Conservation (phyloP, 129 eudicot species). For the Calendula officinalis region DNA sequence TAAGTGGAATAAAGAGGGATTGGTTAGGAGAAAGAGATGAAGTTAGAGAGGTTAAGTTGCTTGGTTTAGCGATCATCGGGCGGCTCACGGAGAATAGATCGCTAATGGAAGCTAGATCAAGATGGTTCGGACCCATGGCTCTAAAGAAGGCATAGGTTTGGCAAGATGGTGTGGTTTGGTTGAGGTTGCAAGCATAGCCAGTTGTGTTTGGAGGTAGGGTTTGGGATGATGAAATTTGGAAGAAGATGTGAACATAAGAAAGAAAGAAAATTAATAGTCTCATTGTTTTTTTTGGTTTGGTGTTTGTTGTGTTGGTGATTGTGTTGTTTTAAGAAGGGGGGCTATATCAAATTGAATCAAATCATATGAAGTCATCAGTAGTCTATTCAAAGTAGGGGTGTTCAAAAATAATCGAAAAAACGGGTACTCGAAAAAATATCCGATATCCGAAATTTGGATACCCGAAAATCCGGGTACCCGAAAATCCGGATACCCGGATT, state of each 20-base stretch:
- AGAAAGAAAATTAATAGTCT: slow-evolving; percentile 30
- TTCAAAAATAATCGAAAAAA: too few relatives aligned
- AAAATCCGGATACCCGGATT: too few relatives aligned
- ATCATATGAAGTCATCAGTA: slow-evolving; percentile 8
- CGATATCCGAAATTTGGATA: too few relatives aligned
- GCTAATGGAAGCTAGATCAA: slow-evolving; percentile 63
- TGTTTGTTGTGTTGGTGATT: slow-evolving; percentile 10
- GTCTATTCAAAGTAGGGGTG: slow-evolving; percentile 20
- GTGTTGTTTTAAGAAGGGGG: slow-evolving; percentile 25
- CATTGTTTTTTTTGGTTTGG: slow-evolving; percentile 29
- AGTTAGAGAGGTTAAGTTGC: slow-evolving; percentile 61
- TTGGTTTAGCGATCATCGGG: slow-evolving; percentile 59
- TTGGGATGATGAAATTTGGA: slow-evolving; percentile 37
- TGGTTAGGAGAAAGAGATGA: slow-evolving; percentile 59
- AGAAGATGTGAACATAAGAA: slow-evolving; percentile 17
- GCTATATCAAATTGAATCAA: slow-evolving; percentile 18
- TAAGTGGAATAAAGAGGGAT: slow-evolving; percentile 65
- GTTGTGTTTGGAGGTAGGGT: slow-evolving; percentile 43
- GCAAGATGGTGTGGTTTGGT: slow-evolving; percentile 46
- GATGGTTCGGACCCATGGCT: slow-evolving; percentile 51
- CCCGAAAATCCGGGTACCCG: too few relatives aligned
- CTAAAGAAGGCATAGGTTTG: slow-evolving; percentile 68
- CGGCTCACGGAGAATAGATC: slow-evolving; percentile 81
- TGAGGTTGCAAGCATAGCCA: slow-evolving; percentile 64
- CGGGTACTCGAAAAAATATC: too few relatives aligned